These are phyloP conservation scores for Pleurotus citrinopileatus DNA, from an alignment of 768 basidiomycete species.

Conservation along the genomic window DNA sequence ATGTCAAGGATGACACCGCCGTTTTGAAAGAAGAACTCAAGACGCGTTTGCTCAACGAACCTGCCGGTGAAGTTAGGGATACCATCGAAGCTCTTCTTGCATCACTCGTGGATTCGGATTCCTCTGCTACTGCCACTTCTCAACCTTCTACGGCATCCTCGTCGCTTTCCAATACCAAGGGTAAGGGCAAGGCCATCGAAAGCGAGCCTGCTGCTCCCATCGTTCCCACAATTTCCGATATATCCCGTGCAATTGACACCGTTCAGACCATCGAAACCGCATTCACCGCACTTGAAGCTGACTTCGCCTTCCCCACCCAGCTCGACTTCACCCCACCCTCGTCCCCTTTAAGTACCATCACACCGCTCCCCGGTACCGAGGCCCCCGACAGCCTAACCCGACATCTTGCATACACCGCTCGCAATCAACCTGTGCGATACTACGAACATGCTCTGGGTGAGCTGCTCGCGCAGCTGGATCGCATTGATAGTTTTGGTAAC, in stretches of 20 bases:
- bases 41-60: constrained; percentile 8
- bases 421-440: constrained; percentile 58
- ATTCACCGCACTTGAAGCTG: constrained; percentile 32
- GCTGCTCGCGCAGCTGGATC: constrained; percentile 57
- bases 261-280: constrained; percentile 40
- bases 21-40: constrained; percentile 12
- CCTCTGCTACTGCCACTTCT: not conserved
- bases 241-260: constrained; percentile 31
- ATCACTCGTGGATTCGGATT: not conserved
- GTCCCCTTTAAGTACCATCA: constrained; percentile 12
- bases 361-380: constrained; percentile 10
- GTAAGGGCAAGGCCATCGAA: constrained; percentile 31
- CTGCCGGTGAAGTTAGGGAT: not conserved
- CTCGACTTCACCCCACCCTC: constrained; percentile 39
- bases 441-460: constrained; percentile 60
- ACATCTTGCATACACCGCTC: constrained; percentile 52
- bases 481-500: constrained; percentile 59
- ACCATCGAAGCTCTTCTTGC: constrained; percentile 3
- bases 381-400: constrained; percentile 21
- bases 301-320: constrained; percentile 36
- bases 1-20: not conserved
- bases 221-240: constrained; percentile 23
- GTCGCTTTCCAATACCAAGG: not conserved
- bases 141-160: not conserved
- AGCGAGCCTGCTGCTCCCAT: constrained; percentile 13